Base-by-base conservation (phyloP, 1,284 basidiomycete species). In the Vanrija sp. region DNA sequence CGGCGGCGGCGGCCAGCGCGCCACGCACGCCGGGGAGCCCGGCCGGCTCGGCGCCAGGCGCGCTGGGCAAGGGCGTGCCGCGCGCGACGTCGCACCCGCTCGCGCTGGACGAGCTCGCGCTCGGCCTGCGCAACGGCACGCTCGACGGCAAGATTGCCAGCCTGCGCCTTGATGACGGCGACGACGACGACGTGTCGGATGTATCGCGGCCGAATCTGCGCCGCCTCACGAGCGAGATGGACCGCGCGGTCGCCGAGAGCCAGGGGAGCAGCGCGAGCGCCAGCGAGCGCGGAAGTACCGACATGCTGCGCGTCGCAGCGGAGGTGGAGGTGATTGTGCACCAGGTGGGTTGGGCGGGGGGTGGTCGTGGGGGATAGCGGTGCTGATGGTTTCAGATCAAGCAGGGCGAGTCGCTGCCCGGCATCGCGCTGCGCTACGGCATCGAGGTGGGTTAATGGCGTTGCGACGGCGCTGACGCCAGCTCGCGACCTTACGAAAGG, bases 351-450 rank as follows among this genome's bases (percentile, higher is more conserved):
- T 28, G 6, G 28, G 26, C 14, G 10, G 21, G 21, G 25, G 5
- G 26, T 34, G 21, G 28, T 16, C 26, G 18, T 25, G 28, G 43
- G 19, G 14, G 28, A 14, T 23, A 3, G 12, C n/a, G 34, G 12
- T 1, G 19, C n/a, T 34, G 16, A 23, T 3, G 16, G 25, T 42
- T 6, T 5, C 63, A 80, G 91, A 80, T 95, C 34, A 77, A 80
- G 53, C 78, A 84, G 5, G 81, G 80, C 19, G 92, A 96, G 68
- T 88, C 91, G 3, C 78, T 95, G 16, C 83, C 89, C 15, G 87
- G 89, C 15, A 86, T 96, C 19, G 86, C 92, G 0, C 79, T 96
- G 45, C 87, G 86, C 63, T 95, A 95, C 71, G 90, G 89, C 4
- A 86, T 93, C 52, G 83, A 86, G 9, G 79, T 94, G 44, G 61